Conservation (phyloP, 2,329 filamentous ascomycete species). For the Pseudogymnoascus sp. region DNA sequence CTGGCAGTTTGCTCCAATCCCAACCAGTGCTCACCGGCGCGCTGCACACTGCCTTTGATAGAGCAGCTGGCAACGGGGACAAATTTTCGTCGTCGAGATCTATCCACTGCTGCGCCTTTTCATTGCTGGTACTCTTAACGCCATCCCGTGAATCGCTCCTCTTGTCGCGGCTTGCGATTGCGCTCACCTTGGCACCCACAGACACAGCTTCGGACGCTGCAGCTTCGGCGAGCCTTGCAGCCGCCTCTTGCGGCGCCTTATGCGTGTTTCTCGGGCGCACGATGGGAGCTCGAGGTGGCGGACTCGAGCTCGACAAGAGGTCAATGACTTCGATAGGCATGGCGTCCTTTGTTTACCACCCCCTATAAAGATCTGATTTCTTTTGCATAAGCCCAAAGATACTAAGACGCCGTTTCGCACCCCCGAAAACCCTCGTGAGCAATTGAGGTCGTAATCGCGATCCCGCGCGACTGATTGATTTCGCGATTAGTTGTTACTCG, state of each 20-base stretch:
- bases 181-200: background rate
- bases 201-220: background rate
- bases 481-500: background rate
- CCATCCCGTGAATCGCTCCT: background rate
- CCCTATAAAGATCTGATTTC: background rate
- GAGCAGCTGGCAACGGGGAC: slow-evolving; percentile 16
- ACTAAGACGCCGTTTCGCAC: background rate
- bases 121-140: background rate
- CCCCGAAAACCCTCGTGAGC: background rate
- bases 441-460: background rate
- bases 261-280: background rate
- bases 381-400: background rate
- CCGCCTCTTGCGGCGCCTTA: slow-evolving; percentile 10
- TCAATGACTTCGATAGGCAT: slow-evolving; percentile 32
- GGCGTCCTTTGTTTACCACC: background rate
- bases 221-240: background rate
- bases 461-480: background rate
- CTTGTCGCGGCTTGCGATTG: background rate
- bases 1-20: background rate
- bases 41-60: slow-evolving; percentile 29
- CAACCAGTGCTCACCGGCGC: slow-evolving; percentile 18
- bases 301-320: slow-evolving; percentile 17
- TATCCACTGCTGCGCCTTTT: slow-evolving; percentile 16
- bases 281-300: background rate
- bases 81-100: slow-evolving; percentile 27